Evolutionary conservation across 2,329 filamentous ascomycete genomes (phyloP).

Genomic region (Aspergillus sclerotialis): DNA sequence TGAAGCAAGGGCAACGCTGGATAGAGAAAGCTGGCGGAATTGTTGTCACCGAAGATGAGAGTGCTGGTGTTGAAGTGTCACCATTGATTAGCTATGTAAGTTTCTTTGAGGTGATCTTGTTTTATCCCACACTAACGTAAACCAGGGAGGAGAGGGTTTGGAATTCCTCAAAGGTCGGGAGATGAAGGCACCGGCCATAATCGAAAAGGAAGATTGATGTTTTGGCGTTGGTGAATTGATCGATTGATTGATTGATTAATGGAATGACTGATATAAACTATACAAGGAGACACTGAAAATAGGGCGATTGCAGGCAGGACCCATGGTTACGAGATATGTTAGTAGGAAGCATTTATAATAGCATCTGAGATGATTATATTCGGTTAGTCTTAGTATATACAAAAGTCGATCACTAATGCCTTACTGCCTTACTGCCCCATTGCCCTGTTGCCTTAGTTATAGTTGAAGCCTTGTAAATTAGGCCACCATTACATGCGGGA

Average conservation of each 20-base stretch:
- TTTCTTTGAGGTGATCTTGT: conserved; percentile 21
- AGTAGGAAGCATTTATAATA: no score
- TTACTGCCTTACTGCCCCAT: no score
- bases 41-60: conserved; percentile 57
- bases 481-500: no score
- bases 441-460: no score
- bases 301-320: no score
- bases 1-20: conserved; percentile 85
- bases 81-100: conserved; percentile 93
- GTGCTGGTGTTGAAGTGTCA: conserved; percentile 76
- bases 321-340: no score
- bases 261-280: neutral
- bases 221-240: no score
- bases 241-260: neutral
- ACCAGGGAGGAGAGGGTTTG: conserved; percentile 55
- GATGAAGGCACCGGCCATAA: conserved; percentile 57
- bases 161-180: conserved; percentile 54
- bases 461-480: no score
- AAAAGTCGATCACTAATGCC: no score
- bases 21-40: conserved; percentile 68
- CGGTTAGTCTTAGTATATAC: no score
- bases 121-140: neutral
- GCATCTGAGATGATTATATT: no score
- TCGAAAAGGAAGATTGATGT: conserved; percentile 55
- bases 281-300: no score